Base-by-base conservation (phyloP, 139 green algal species). In the Micromonas pusilla region DNA sequence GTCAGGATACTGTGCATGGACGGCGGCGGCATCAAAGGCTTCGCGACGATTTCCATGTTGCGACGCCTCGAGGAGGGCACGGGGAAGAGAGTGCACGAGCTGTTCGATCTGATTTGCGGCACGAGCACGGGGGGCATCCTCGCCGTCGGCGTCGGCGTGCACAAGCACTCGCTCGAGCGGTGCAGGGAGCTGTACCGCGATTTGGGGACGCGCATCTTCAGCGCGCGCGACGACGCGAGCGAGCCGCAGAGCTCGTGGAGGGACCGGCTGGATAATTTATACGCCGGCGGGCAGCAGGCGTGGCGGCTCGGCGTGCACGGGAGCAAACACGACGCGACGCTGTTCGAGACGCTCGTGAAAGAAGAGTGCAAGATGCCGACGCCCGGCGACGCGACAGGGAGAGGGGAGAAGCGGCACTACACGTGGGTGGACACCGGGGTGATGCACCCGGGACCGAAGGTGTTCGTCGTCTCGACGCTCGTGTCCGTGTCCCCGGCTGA, bases 1-100 rank as follows among this genome's bases (percentile, higher is more conserved):
- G 39, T 97, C 67, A 89, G 94, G n/a, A 87, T 98, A 26, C 82
- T 98, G 23, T 86, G 88, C 39, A 88, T 98, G 87, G 94, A 98
- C 76, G 93, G 93, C 3, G 93, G 93, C n/a, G 93, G 93, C 79
- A 97, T 97, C 90, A 86, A 87, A 57, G 91, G 92, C 32, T 82
- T 97, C 36, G 82, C 88, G 30, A 93, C 91, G 23, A 82, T 97
- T 28, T 77, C 80, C 19, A 85, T 93, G 85, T 86, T 97, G 77
- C 64, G 80, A 2, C 63, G 91, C 68, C 78, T 97, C 38, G 89
- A 97, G 85, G 28, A 60, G 4, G 81, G 85, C 37, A 89, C 85
- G 0, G 89, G 87, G 0, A 77, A 72, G 28, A 84, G 77, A 26
- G 87, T 97, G 9, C 84, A 87, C 65, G 85, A 91, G 66, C 73